phyloP scores from a whole-genome alignment of 1,139 yeast species.

The Kurtzmaniella quercitrusa region DNA sequence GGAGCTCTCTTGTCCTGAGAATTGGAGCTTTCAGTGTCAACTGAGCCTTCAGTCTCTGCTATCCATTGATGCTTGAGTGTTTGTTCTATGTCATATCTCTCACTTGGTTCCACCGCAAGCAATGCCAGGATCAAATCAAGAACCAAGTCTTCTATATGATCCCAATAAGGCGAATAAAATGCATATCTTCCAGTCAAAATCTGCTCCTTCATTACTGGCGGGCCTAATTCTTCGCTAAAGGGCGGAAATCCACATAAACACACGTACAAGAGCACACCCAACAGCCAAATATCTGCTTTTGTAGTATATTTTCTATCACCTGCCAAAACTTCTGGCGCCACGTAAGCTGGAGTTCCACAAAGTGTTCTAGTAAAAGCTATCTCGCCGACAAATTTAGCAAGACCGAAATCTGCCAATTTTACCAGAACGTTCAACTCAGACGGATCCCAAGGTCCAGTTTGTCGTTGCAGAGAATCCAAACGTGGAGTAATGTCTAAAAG shows the following conservation, averaged over 20 bases:
- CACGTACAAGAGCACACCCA: constrained; percentile 71
- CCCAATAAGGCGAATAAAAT: constrained; percentile 80
- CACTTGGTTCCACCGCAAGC: constrained; percentile 53
- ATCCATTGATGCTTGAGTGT: constrained; percentile 58
- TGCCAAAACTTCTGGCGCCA: constrained; percentile 70
- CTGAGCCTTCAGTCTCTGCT: constrained; percentile 1
- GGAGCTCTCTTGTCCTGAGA: constrained; percentile 2
- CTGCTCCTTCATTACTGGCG: constrained; percentile 75
- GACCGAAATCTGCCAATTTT: constrained; percentile 78
- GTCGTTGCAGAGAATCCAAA: constrained; percentile 40
- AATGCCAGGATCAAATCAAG: constrained; percentile 62
- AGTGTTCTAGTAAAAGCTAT: constrained; percentile 69
- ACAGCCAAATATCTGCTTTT: constrained; percentile 76
- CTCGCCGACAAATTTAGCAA: constrained; percentile 78
- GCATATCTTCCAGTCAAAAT: constrained; percentile 64
- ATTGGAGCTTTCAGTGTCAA: constrained; percentile 3
- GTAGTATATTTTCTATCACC: constrained; percentile 59
- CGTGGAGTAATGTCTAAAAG: constrained; percentile 62
- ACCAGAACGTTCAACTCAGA: constrained; percentile 60
- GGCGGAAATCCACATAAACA: constrained; percentile 86
- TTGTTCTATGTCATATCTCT: constrained; percentile 48
- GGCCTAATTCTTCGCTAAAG: constrained; percentile 75
- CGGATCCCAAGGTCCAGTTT: constrained; percentile 69
- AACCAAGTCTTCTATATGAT: constrained; percentile 58
- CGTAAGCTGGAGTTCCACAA: constrained; percentile 84